phyloP scores from a whole-genome alignment of 208 protist genomes.

The Leishmania tarentolae region DNA sequence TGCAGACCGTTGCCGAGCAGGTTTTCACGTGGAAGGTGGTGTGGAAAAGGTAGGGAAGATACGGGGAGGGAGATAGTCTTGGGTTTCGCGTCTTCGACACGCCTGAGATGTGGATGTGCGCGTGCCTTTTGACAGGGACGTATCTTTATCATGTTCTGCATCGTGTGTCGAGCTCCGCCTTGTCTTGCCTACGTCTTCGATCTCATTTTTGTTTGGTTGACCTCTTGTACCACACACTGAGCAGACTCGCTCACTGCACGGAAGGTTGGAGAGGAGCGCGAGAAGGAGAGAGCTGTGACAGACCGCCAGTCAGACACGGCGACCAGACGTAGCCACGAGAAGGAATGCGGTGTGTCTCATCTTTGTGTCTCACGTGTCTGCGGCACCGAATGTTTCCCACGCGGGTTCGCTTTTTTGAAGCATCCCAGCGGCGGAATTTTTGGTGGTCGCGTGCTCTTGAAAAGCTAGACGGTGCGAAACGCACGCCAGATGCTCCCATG shows the following conservation, averaged over 20 bases:
- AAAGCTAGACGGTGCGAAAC: neutral
- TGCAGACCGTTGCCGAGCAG: too few relatives aligned
- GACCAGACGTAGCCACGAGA: neutral
- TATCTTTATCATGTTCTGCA: neutral
- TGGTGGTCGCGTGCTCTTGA: neutral
- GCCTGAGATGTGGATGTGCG: neutral
- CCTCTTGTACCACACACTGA: too few relatives aligned
- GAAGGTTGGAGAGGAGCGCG: neutral
- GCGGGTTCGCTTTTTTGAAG: neutral
- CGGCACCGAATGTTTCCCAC: neutral
- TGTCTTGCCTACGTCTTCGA: neutral
- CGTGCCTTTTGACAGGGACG: neutral
- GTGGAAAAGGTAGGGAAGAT: neutral
- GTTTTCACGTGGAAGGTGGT: neutral
- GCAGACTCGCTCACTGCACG: neutral
- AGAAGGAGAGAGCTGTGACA: neutral
- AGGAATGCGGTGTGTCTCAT: neutral
- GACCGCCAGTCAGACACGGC: neutral
- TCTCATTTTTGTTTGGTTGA: neutral
- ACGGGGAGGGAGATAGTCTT: neutral
- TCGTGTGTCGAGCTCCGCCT: neutral
- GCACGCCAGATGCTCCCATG: neutral
- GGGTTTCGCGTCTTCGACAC: neutral
- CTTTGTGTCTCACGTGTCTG: neutral
- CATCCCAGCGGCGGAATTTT: neutral